A percentile compares a stretch with the other conserved stretches of the same genome.
phyloP scores from a whole-genome alignment of 2,329 filamentous ascomycete species.

The Colletotrichum sp. region DNA sequence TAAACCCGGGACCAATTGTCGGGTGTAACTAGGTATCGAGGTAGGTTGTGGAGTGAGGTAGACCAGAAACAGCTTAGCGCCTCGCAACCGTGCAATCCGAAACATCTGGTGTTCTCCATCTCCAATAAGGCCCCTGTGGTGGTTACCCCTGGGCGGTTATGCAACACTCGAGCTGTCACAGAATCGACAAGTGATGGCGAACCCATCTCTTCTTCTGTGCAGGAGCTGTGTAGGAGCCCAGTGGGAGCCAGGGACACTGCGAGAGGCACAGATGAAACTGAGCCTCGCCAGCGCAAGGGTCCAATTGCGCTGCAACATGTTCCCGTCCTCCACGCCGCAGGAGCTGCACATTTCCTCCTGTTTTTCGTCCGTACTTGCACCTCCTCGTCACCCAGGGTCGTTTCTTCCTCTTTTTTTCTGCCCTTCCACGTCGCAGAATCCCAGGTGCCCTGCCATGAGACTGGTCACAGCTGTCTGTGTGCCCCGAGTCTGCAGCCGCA shows the following conservation, averaged over 20 bases:
- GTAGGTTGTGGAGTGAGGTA: neutral
- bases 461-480: conserved; percentile 11
- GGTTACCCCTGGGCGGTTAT: neutral
- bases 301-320: neutral
- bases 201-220: neutral
- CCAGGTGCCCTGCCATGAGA: neutral
- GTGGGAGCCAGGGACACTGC: neutral
- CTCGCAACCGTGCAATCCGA: neutral
- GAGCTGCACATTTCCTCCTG: conserved; percentile 3
- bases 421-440: conserved; percentile 2
- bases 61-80: neutral
- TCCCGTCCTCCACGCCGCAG: neutral
- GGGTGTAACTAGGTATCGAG: neutral
- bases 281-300: conserved; percentile 2
- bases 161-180: conserved; percentile 17
- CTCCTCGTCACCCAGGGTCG: neutral
- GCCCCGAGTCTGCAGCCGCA: neutral
- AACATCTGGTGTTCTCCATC: neutral
- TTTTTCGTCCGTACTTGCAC: neutral
- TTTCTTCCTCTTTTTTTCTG: neutral
- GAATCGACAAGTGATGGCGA: conserved; percentile 6
- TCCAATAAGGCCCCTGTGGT: neutral
- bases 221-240: neutral
- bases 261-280: neutral
- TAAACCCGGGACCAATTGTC: neutral